Base-by-base conservation (phyloP, 2,329 filamentous ascomycete species). In the Fusarium newnesense region DNA sequence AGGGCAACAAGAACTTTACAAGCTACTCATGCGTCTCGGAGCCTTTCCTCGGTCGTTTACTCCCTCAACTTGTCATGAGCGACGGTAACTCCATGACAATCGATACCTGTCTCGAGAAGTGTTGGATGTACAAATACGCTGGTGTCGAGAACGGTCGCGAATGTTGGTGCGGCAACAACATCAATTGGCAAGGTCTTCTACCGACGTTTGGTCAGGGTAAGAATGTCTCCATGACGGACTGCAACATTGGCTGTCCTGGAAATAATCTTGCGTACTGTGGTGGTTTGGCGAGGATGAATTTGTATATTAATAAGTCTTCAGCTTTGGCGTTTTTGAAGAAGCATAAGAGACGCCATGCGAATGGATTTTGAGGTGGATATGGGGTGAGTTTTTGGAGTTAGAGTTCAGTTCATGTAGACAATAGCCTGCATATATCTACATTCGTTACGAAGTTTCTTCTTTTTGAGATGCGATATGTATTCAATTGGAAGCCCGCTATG, bases 61-160 rank as follows among this genome's bases (percentile, higher is more conserved):
- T 84, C 7, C 56, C 74, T 4, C 64, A 60, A 0, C 79, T 83
- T 43, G 58, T 81, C 9, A 70, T 80, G 39, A 82, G 80, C 36
- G 76, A 79, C 19, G 72, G 58, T 16, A 72, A 74, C 7, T 67
- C 75, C 13, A 83, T 84, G 81, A 83, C 80, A 0, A 73, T 83
- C 18, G 75, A 80, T 15, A 63, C 67, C 0, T 84, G 82, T 56
- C 66, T 83, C 4, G 75, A 79, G 52, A 75, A 75, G 3, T 84
- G 82, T 53, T 77, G 72, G 42, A 70, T 78, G 26, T 83, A 80
- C 60, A 77, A 76, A 11, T 84, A 77, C 30, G 81, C 79, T 2
- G 82, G 82, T 15, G 77, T 83, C 8, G 81, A 84, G 57, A 83
- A 83, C 37, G 81, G 80, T 11, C 76, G 75, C 4, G 82, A 84